phyloP scores from a whole-genome alignment of 352 stramenopile species.

The Phytophthora pisi region DNA sequence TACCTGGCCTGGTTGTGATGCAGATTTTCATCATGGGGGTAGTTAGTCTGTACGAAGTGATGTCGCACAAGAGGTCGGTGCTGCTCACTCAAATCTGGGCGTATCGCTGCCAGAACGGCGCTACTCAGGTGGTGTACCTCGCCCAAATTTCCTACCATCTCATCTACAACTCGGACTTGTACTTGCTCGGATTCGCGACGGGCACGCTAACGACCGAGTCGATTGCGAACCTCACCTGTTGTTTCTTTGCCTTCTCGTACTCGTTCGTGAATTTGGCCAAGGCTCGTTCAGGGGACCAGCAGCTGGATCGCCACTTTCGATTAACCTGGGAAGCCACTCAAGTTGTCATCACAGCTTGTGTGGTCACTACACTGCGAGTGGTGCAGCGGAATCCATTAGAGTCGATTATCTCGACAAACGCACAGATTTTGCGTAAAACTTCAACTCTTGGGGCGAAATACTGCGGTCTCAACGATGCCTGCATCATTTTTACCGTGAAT shows the following conservation, averaged over 20 bases:
- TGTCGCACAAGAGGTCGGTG: conserved; percentile 32
- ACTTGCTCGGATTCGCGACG: conserved; percentile 28
- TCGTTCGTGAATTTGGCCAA: conserved; percentile 18
- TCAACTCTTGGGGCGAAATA: conserved; percentile 4
- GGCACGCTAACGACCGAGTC: conserved; percentile 25
- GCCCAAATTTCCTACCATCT: conserved; percentile 29
- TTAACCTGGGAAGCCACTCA: conserved; percentile 23
- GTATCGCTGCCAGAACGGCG: conserved; percentile 35
- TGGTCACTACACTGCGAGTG: conserved; percentile 3
- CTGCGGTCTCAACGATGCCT: conserved; percentile 15
- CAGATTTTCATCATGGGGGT: conserved; percentile 40
- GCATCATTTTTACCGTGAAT: conserved; percentile 15
- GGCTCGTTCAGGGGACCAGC: conserved; percentile 8
- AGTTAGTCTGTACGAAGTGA: conserved; percentile 35
- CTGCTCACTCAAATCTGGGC: conserved; percentile 39
- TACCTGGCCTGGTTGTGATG: conserved; percentile 31
- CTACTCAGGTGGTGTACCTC: conserved; percentile 28
- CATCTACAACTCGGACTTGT: conserved; percentile 31
- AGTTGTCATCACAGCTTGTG: conserved; percentile 5
- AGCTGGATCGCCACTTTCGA: conserved; percentile 21
- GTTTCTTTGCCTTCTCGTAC: conserved; percentile 27
- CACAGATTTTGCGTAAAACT: conserved; percentile 15
- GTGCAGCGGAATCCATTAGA: conserved; percentile 8
- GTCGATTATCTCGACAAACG: conserved; percentile 4
- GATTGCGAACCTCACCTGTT: conserved; percentile 16